phyloP scores from a whole-genome alignment of 495 filamentous ascomycete species.

The Annulohypoxylon moriforme region DNA sequence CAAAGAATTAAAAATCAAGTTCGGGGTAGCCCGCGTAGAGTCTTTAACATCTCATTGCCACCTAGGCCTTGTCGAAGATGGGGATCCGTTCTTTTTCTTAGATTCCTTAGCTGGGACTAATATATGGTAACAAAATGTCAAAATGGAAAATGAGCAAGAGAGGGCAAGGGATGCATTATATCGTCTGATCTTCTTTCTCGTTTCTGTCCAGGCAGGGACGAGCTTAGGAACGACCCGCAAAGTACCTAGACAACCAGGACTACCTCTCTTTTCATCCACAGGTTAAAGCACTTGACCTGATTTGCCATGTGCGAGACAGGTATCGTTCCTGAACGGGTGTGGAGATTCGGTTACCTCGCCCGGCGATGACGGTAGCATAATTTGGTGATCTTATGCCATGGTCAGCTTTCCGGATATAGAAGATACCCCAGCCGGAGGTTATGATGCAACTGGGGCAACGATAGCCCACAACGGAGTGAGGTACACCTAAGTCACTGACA shows the following conservation, averaged over 20 bases:
- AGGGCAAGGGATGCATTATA: conserved; percentile 60
- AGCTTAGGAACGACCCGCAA: conserved; percentile 51
- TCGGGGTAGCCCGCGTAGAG: conserved; percentile 48
- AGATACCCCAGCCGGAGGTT: conserved; percentile 57
- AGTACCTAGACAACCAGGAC: conserved; percentile 60
- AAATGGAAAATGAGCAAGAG: conserved; percentile 49
- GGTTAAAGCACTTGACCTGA: conserved; percentile 59
- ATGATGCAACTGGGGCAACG: conserved; percentile 63
- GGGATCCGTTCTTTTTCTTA: conserved; percentile 48
- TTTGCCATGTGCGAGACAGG: conserved; percentile 62
- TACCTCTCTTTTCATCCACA: conserved; percentile 56
- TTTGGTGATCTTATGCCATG: conserved; percentile 68
- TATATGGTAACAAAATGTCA: conserved; percentile 51
- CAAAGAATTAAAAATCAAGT: conserved; percentile 49
- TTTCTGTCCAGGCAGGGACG: conserved; percentile 50
- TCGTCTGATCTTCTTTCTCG: conserved; percentile 62
- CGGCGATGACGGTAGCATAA: conserved; percentile 65
- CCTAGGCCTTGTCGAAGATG: conserved; percentile 44
- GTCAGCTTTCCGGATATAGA: conserved; percentile 64
- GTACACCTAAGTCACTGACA: conserved; percentile 50
- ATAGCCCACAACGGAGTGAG: conserved; percentile 50
- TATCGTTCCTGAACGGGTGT: conserved; percentile 62
- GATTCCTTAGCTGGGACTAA: conserved; percentile 46
- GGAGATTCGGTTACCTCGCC: conserved; percentile 57
- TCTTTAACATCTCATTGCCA: conserved; percentile 54